Base-by-base conservation (phyloP, 2,329 filamentous ascomycete genomes). In the Colletotrichum chrysophilum region DNA sequence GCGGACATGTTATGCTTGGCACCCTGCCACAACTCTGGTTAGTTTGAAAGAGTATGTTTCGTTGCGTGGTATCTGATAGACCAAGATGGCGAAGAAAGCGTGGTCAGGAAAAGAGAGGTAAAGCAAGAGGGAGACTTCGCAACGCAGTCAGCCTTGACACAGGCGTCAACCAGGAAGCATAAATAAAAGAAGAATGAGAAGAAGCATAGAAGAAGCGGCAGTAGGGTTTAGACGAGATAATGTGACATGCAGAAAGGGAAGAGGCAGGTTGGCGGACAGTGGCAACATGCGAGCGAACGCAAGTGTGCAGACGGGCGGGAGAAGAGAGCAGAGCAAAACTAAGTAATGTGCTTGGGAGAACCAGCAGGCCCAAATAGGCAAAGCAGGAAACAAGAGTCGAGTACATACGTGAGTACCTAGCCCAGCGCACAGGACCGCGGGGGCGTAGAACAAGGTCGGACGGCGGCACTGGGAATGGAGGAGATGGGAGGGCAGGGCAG, bases 221-320 rank as follows among this genome's bases (percentile, higher is more conserved):
- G 43, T 21, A 48, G 43, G 36, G 18, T 36, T 65, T 16, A 32
- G 21, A 36, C 18, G 55, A 65, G 70, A 58, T 38, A 48, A 60
- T 26, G 64, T 64, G 56, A 58, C 18, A 32, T 52, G 38, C 52
- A 21, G 38, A 65, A 64, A 56, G 68, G 60, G 68, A 21, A 38
- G 21, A 26, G 16, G 28, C 10, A 52, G 34, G 70, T 66, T 8
- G 56, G 56, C 56, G 30, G 65, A 58, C 70, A 48, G 70, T 68
- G 73, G 70, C 73, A 73, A 75, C 58, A 38, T 64, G 48, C 70
- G 60, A 26, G 58, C 56, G 18, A 21, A 75, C 43, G 58, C 60
- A 64, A 64, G 14, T 16, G 61, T 32, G 12, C 34, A 24, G 38
- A 52, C 69, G 18, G 52, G 28, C 61, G 68, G 13, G 43, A 28